Conservation (phyloP, 352 stramenopile species). For the Globisporangium carolinianum region DNA sequence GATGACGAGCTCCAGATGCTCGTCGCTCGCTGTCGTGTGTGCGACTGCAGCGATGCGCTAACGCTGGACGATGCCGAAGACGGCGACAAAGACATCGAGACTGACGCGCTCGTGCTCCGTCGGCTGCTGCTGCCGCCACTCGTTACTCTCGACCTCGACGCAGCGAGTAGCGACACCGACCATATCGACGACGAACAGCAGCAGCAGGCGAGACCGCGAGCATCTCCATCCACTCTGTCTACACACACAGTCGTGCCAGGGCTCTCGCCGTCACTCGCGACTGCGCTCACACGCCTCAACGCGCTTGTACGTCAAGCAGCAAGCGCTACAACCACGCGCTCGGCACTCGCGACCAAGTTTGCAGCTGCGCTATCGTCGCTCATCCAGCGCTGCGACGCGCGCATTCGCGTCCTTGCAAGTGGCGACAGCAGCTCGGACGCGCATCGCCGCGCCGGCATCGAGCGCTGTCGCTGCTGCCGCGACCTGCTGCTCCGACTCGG, state of each 20-base stretch:
- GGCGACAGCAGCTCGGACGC: conserved; percentile 9
- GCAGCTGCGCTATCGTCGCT: conserved; percentile 13
- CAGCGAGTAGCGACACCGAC: too few relatives aligned
- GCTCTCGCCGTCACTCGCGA: conserved; percentile 6
- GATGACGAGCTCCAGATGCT: conserved; percentile 8
- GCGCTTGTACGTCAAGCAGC: background rate
- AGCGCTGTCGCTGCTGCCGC: conserved; percentile 31
- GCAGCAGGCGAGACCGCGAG: too few relatives aligned
- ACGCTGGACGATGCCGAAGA: too few relatives aligned
- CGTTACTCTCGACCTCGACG: too few relatives aligned
- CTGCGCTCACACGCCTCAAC: background rate
- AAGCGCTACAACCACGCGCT: background rate
- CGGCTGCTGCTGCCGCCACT: too few relatives aligned
- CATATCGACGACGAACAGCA: too few relatives aligned
- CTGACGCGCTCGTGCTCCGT: too few relatives aligned
- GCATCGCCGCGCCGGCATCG: conserved; percentile 22
- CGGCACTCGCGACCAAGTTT: conserved; percentile 5
- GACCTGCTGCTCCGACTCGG: conserved; percentile 35
- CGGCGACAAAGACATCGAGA: too few relatives aligned
- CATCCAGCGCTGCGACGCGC: conserved; percentile 31
- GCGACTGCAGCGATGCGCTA: conserved; percentile 3
- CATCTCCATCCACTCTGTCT: too few relatives aligned
- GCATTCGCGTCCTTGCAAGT: conserved; percentile 22
- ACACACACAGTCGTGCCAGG: background rate
- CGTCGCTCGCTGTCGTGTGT: conserved; percentile 20